Conservation (phyloP, 805 yeast species). For the Nakazawaea ishiwadae region DNA sequence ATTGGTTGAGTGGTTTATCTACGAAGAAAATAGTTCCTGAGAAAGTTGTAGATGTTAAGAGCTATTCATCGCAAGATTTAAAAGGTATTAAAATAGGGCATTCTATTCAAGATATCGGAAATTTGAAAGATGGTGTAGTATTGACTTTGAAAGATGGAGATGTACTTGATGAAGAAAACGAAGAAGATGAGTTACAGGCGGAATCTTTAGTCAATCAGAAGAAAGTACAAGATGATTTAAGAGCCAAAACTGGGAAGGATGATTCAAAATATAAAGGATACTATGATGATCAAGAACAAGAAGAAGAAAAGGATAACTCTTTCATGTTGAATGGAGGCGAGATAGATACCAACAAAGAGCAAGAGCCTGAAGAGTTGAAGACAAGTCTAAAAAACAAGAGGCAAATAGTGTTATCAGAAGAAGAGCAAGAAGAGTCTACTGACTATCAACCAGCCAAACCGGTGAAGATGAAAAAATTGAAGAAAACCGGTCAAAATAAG, state of each 20-base stretch:
- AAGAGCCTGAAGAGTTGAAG: background rate
- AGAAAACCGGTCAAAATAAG: constrained; percentile 18
- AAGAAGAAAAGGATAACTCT: constrained; percentile 14
- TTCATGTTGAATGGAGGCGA: constrained; percentile 23
- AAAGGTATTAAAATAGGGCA: constrained; percentile 42
- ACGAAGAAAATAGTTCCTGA: constrained; percentile 14
- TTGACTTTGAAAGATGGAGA: constrained; percentile 55
- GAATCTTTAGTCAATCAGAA: constrained; percentile 30
- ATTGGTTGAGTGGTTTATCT: constrained; percentile 35
- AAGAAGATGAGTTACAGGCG: constrained; percentile 34
- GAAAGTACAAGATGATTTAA: constrained; percentile 23
- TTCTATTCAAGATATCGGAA: constrained; percentile 31
- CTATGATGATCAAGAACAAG: constrained; percentile 20
- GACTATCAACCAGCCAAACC: constrained; percentile 18
- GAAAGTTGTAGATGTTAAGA: constrained; percentile 11
- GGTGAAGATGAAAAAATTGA: constrained; percentile 25
- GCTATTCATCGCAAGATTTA: constrained; percentile 24
- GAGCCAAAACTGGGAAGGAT: constrained; percentile 16
- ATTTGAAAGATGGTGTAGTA: constrained; percentile 34
- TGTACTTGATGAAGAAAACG: constrained; percentile 30
- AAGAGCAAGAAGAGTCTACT: constrained; percentile 1
- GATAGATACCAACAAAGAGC: constrained; percentile 1
- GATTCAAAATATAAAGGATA: constrained; percentile 24
- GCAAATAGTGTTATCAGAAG: constrained; percentile 11
- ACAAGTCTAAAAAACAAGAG: constrained; percentile 1